Evolutionary conservation across 495 filamentous ascomycete species (phyloP).

Genomic region (Astrothelium subdiscretum): DNA sequence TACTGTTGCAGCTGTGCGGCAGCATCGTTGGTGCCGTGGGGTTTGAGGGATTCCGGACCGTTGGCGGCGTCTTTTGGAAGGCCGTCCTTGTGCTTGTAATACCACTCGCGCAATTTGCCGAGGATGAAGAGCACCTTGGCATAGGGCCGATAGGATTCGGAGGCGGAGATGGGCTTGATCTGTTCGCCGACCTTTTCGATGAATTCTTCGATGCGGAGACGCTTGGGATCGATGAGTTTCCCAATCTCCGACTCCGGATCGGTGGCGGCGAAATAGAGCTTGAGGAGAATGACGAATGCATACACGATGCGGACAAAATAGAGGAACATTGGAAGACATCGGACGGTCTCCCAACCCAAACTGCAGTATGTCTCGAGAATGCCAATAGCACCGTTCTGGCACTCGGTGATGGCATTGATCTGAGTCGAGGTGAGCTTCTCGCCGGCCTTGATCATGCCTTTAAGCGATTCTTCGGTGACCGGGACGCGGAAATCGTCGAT

Average conservation of each 20-base stretch:
- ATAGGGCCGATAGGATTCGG: constrained; percentile 55
- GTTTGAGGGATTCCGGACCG: background rate
- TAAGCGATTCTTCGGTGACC: constrained; percentile 36
- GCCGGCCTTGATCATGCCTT: constrained; percentile 25
- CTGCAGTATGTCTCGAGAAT: constrained; percentile 58
- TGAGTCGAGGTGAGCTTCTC: constrained; percentile 36
- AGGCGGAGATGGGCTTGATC: constrained; percentile 52
- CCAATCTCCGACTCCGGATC: constrained; percentile 58
- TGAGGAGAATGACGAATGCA: constrained; percentile 75
- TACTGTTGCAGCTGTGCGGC: background rate
- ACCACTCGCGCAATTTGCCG: constrained; percentile 62
- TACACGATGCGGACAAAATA: constrained; percentile 70
- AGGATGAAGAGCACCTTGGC: constrained; percentile 69
- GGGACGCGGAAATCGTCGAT: constrained; percentile 48
- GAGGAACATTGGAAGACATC: constrained; percentile 65
- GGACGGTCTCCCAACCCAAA: constrained; percentile 49
- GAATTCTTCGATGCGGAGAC: constrained; percentile 65
- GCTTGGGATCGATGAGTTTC: constrained; percentile 61
- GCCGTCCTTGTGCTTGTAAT: constrained; percentile 39
- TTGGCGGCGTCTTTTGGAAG: background rate
- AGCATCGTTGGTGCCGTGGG: background rate
- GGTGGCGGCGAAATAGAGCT: constrained; percentile 69
- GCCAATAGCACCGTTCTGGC: constrained; percentile 58
- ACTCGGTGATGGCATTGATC: constrained; percentile 59
- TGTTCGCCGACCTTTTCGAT: constrained; percentile 54